A percentile compares a stretch with the other conserved stretches of the same genome.
These are phyloP conservation scores for Simplicillium aogashimaense DNA, from an alignment of 2,329 filamentous ascomycete genomes.

Conservation along the genomic window DNA sequence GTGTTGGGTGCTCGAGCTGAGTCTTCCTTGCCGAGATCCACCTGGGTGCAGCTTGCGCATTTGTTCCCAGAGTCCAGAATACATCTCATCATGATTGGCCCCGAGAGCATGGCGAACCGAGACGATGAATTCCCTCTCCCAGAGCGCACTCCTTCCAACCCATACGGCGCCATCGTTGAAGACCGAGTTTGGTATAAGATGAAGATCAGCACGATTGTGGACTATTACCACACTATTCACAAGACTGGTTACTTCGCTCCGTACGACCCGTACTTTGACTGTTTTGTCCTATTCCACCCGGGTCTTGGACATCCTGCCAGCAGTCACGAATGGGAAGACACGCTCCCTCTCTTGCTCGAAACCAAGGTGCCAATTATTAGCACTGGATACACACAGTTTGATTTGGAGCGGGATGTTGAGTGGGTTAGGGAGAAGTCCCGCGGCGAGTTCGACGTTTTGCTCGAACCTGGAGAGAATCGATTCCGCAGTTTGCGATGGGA, in stretches of 20 bases:
- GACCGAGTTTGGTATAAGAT: slow-evolving; percentile 78
- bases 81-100: slow-evolving; percentile 89
- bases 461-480: slow-evolving; percentile 86
- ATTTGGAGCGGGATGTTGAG: slow-evolving; percentile 85
- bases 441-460: slow-evolving; percentile 84
- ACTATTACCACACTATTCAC: slow-evolving; percentile 97
- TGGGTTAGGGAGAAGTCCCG: slow-evolving; percentile 80
- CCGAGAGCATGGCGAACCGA: slow-evolving; percentile 90
- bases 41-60: slow-evolving; percentile 90
- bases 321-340: slow-evolving; percentile 89
- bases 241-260: slow-evolving; percentile 83
- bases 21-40: slow-evolving; percentile 85
- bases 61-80: slow-evolving; percentile 89
- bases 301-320: slow-evolving; percentile 90
- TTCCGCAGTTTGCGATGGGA: slow-evolving; percentile 97
- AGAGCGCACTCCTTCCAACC: slow-evolving; percentile 72
- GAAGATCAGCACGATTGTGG: slow-evolving; percentile 96
- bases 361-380: slow-evolving; percentile 92
- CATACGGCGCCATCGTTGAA: slow-evolving; percentile 89
- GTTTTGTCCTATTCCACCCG: slow-evolving; percentile 93
- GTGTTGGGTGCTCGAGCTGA: slow-evolving; percentile 93
- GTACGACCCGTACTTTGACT: slow-evolving; percentile 97
- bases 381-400: slow-evolving; percentile 91
- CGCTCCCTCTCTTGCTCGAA: slow-evolving; percentile 78
- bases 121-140: slow-evolving; percentile 89